Base-by-base conservation (phyloP, 805 yeast species). In the Starmerella potacharoeniae region DNA sequence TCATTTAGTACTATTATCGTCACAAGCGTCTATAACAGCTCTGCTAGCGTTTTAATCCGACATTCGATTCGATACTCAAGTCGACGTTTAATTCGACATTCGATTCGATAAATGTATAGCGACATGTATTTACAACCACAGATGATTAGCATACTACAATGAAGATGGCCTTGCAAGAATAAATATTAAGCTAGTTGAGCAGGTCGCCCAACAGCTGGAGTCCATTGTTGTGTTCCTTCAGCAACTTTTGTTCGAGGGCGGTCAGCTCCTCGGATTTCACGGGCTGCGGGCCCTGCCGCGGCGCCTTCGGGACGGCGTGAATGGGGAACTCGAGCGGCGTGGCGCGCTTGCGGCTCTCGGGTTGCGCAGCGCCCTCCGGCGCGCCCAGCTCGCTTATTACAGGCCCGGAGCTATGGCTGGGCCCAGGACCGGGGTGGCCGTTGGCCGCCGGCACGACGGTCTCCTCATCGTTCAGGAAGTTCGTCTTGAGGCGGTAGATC, bases 401-500 rank as follows among this genome's bases (percentile, higher is more conserved):
- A 22, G 22, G 22, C 22, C 22, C 22, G 22, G 22, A 22, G 22
- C 22, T 3, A 22, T 22, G 22, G 22, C 22, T 22, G 22, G 22
- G 22, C 22, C 22, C 3, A 22, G 22, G 22, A 22, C 22, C 22
- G 22, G 22, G 22, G 22, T 22, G 22, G 6, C 22, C 35, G 16
- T 10, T 22, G 36, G 31, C n/a, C 3, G 34, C 13, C 2, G 56
- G 52, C 28, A 37, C 49, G 13, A 47, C 54, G 5, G 60, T 54
- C 14, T 67, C 71, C 47, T 71, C 74, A 52, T 72, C 72, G 28
- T 54, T 56, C 49, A 71, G 52, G 65, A 64, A 63, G 35, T 66
- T 66, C 41, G 69, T 64, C 43, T 60, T 60, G 30, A 71, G 63
- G 35, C 71, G 56, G 51, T 65, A 64, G 51, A 70, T 41, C 4